A percentile compares a stretch with the other conserved stretches of the same genome.
Evolutionary conservation across 2,329 filamentous ascomycete species (phyloP).

Genomic region (Venturia nashicola): DNA sequence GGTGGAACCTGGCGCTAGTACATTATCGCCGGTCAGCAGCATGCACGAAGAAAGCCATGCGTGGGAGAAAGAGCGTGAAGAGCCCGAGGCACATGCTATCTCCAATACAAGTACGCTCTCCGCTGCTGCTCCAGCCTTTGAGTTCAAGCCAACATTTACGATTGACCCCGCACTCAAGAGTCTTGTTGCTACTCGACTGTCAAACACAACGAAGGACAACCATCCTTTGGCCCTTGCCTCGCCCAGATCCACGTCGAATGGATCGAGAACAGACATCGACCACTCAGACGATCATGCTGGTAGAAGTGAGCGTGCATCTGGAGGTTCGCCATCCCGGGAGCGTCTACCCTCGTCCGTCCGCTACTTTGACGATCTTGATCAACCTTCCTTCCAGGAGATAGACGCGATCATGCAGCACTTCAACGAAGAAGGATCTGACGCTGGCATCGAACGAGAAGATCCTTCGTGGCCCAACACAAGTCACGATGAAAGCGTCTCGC

Average conservation of each 20-base stretch:
- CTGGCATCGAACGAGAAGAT: slow-evolving; percentile 56
- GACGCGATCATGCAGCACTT: slow-evolving; percentile 87
- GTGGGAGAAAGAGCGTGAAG: not conserved
- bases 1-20: not conserved
- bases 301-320: not conserved
- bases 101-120: slow-evolving; percentile 43
- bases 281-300: not conserved
- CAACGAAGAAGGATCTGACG: slow-evolving; percentile 58
- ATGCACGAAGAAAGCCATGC: not conserved
- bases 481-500: not conserved
- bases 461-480: slow-evolving; percentile 27
- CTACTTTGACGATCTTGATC: slow-evolving; percentile 13
- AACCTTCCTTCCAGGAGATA: slow-evolving; percentile 64
- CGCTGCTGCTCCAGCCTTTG: slow-evolving; percentile 59
- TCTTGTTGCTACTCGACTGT: slow-evolving; percentile 16
- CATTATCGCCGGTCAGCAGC: slow-evolving; percentile 1
- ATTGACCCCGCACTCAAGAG: slow-evolving; percentile 28
- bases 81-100: not conserved
- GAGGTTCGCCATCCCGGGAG: not conserved
- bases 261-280: not conserved
- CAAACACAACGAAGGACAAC: not conserved
- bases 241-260: slow-evolving; percentile 3
- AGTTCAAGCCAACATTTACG: slow-evolving; percentile 27
- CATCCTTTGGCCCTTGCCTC: not conserved
- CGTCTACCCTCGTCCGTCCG: slow-evolving; percentile 8